phyloP scores from a whole-genome alignment of 2,329 filamentous ascomycete genomes.

The Arthrocladium fulminans region DNA sequence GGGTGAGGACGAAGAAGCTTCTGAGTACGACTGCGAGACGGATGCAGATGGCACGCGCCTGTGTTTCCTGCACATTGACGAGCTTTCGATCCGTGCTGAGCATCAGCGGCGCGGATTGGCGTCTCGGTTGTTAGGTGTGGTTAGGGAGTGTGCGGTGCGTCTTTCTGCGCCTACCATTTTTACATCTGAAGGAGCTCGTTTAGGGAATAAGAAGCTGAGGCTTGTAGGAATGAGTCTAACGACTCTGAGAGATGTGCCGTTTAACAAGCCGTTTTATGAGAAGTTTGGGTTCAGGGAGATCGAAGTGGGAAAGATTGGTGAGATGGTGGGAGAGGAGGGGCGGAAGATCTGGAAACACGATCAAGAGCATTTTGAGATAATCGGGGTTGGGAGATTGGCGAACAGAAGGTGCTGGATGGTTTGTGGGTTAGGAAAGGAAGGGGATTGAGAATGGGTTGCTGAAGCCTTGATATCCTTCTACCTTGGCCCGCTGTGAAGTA shows the following conservation, averaged over 20 bases:
- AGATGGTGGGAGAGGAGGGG: constrained; percentile 4
- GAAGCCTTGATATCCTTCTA: too few relatives aligned
- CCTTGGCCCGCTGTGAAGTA: too few relatives aligned
- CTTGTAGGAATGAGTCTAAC: constrained; percentile 9
- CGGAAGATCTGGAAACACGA: constrained; percentile 11
- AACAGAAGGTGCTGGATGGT: constrained; percentile 12
- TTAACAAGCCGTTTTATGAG: constrained; percentile 11
- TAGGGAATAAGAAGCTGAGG: background rate
- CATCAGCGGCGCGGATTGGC: constrained; percentile 10
- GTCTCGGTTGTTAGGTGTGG: background rate
- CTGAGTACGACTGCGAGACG: too few relatives aligned
- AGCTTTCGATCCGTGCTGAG: constrained; percentile 7
- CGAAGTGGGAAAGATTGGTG: constrained; percentile 1
- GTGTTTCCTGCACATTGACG: constrained; percentile 8
- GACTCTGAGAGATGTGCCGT: constrained; percentile 10
- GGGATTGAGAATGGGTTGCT: background rate
- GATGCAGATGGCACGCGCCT: background rate
- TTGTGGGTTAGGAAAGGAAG: background rate
- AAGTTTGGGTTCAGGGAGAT: constrained; percentile 9
- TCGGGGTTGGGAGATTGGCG: background rate
- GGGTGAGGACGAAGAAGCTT: too few relatives aligned
- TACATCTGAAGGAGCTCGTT: background rate
- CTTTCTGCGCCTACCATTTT: background rate
- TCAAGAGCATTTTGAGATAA: constrained; percentile 3
- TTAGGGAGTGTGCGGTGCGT: background rate